Base-by-base conservation (phyloP, 352 stramenopile genomes). In the Pythium aristosporum region DNA sequence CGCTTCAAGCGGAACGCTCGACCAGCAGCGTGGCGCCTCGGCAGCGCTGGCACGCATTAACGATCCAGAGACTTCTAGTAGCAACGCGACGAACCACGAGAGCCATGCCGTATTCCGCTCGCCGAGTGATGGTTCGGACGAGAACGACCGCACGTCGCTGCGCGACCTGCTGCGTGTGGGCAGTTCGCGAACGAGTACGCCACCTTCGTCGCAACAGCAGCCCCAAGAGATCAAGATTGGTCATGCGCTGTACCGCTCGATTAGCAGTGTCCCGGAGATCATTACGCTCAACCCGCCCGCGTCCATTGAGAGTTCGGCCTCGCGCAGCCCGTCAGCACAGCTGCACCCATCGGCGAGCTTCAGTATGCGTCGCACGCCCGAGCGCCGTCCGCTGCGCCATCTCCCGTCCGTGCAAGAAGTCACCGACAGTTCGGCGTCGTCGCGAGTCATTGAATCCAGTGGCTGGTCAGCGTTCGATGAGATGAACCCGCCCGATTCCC, bases 351-450 rank as follows among this genome's bases (percentile, higher is more conserved):
- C 57, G 20, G 30, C 28, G 1, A 63, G 57, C 23, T 46, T 61
- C n/a, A 41, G 50, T 25, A 20, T 41, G 11, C 60, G 60, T 30
- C 39, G 53, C 54, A 61, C 43, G n/a, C 48, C 52, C 6, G 60
- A 67, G 7, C 30, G 44, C 20, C 34, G 32, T 37, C 41, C 41
- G 20, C 46, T 67, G 1, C 43, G 58, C 28, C 51, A 62, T 16
- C 44, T 67, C 15, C 61, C 51, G 11, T 67, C 61, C 11, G 61
- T 67, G 8, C 61, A 61, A 51, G 61, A 67, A 62, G 21, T 32
- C 1, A 49, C 21, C 15, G 54, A 52, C 21, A 55, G 43, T 48
- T 49, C 34, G n/a, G 54, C 12, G 21, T n/a, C 23, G 44, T 6
- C 12, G 36, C 57, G 34, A 16, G 12, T 20, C 2, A 63, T 56